A percentile compares a stretch with the other conserved stretches of the same genome.
These are phyloP conservation scores for Hura crepitans DNA, from an alignment of 441 rosid genomes.

Conservation along the genomic window DNA sequence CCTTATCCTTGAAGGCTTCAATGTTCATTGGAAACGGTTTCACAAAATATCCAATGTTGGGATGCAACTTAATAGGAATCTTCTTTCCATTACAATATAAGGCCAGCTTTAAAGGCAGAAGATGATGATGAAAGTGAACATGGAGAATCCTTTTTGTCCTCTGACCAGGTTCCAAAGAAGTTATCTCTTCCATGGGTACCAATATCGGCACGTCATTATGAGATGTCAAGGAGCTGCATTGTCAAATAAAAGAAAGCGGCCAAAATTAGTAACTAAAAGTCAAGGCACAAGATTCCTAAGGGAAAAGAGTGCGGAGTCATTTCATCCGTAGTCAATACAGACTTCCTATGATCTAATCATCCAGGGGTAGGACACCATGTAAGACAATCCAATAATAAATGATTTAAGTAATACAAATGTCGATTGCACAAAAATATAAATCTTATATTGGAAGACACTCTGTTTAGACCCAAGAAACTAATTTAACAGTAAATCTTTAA, in stretches of 20 bases:
- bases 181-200: constrained; percentile 69
- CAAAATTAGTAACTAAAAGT: constrained; percentile 13
- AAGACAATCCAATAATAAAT: constrained; percentile 8
- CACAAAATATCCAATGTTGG: constrained; percentile 90
- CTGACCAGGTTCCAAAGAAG: constrained; percentile 61
- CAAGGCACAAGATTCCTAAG: background rate
- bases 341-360: background rate
- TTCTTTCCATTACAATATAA: constrained; percentile 50
- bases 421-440: background rate
- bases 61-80: constrained; percentile 74
- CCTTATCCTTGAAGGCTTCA: constrained; percentile 50
- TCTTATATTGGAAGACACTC: background rate
- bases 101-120: constrained; percentile 69
- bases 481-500: constrained; percentile 5
- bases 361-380: background rate
- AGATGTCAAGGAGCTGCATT: constrained; percentile 48
- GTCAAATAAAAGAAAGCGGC: constrained; percentile 19
- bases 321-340: background rate
- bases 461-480: background rate
- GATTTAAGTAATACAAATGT: background rate
- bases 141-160: constrained; percentile 50
- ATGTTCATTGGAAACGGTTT: constrained; percentile 66
- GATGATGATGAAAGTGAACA: constrained; percentile 86
- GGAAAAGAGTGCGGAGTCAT: background rate
- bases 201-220: constrained; percentile 48